phyloP scores from a whole-genome alignment of 495 filamentous ascomycete species.

The Penicillium riverlandense region DNA sequence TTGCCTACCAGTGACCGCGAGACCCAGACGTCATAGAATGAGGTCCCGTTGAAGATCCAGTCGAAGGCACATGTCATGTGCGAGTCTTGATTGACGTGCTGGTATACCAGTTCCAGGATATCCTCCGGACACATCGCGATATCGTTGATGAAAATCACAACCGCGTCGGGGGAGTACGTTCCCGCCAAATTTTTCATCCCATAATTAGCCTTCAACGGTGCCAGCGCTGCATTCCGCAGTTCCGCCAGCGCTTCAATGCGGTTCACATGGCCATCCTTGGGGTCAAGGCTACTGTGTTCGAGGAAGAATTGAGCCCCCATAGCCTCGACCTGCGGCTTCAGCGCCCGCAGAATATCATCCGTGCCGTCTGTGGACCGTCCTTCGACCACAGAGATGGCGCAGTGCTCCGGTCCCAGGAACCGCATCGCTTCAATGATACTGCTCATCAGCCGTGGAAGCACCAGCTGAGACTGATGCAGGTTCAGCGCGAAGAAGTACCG shows the following conservation, averaged over 20 bases:
- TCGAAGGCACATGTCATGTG: slow-evolving; percentile 50
- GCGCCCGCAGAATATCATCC: slow-evolving; percentile 31
- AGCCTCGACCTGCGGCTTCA: slow-evolving; percentile 23
- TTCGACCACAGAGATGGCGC: slow-evolving; percentile 43
- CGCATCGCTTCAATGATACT: slow-evolving; percentile 37
- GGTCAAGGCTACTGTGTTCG: slow-evolving; percentile 27
- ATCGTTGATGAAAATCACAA: slow-evolving; percentile 44
- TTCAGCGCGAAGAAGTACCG: slow-evolving; percentile 45
- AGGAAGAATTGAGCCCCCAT: slow-evolving; percentile 30
- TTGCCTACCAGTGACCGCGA: slow-evolving; percentile 42
- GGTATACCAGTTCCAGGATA: slow-evolving; percentile 44
- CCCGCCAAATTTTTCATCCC: slow-evolving; percentile 1
- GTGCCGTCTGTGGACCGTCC: slow-evolving; percentile 45
- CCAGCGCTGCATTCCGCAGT: slow-evolving; percentile 39
- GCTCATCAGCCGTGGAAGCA: slow-evolving; percentile 42
- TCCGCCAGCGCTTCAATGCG: slow-evolving; percentile 34
- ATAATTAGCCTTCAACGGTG: slow-evolving; percentile 19
- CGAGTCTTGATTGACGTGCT: slow-evolving; percentile 31
- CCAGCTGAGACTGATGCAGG: slow-evolving; percentile 26
- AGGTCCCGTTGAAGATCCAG: slow-evolving; percentile 35
- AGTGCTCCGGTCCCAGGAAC: slow-evolving; percentile 39
- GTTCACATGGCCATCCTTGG: slow-evolving; percentile 13
- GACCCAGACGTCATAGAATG: slow-evolving; percentile 48
- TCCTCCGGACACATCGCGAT: slow-evolving; percentile 44
- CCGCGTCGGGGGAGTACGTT: slow-evolving; percentile 20